A percentile compares a stretch with the other conserved stretches of the same genome.
These are phyloP conservation scores for Suillus brevipes DNA, from an alignment of 768 basidiomycete genomes.

Conservation along the genomic window DNA sequence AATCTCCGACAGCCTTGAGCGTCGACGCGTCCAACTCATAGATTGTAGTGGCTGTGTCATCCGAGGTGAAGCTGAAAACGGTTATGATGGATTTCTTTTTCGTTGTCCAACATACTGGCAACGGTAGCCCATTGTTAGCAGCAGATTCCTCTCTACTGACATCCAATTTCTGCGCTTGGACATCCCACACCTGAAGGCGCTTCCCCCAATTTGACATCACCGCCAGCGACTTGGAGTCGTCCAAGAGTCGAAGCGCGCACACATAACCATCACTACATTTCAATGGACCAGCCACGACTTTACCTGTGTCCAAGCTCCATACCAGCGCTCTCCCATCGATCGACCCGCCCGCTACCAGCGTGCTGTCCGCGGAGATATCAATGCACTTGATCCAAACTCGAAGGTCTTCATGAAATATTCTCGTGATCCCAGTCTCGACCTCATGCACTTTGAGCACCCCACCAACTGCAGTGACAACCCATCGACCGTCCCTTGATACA, in stretches of 20 bases:
- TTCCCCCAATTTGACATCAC: not conserved
- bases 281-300: not conserved
- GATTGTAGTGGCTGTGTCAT: too few relatives aligned
- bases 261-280: not conserved
- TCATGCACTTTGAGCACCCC: not conserved
- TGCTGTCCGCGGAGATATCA: not conserved
- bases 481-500: not conserved
- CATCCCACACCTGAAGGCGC: not conserved
- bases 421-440: not conserved
- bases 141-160: too few relatives aligned
- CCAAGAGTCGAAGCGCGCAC: not conserved
- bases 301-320: not conserved
- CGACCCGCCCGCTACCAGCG: not conserved
- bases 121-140: too few relatives aligned
- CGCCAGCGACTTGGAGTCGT: not conserved
- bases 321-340: accelerated
- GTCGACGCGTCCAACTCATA: too few relatives aligned
- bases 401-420: not conserved
- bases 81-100: not conserved
- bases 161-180: not conserved
- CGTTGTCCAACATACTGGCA: not conserved
- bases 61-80: too few relatives aligned
- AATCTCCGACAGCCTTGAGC: too few relatives aligned
- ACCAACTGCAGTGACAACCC: not conserved
- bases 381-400: not conserved